These are phyloP conservation scores for Boechera stricta DNA, from an alignment of 345 rosid species.

Conservation along the genomic window DNA sequence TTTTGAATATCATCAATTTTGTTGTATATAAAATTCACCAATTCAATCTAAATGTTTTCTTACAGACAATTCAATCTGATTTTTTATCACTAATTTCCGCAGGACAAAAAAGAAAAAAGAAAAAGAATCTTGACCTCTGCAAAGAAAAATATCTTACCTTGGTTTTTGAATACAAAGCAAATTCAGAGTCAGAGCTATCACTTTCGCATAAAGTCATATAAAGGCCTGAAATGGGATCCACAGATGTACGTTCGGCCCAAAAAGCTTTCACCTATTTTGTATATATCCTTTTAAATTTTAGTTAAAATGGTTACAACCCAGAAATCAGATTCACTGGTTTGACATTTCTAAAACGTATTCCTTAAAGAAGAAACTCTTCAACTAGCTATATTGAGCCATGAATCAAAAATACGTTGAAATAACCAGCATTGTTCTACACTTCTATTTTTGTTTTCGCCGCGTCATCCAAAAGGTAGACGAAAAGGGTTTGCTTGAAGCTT, in stretches of 20 bases:
- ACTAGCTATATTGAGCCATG: not conserved
- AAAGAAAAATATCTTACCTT: not conserved
- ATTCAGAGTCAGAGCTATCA: not conserved
- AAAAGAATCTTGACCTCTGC: conserved; percentile 7
- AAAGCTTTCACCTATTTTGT: not conserved
- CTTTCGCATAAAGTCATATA: conserved; percentile 1
- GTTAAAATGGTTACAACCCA: not conserved
- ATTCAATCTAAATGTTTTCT: not conserved
- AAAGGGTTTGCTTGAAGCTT: not conserved
- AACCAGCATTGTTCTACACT: not conserved
- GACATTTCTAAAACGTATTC: not conserved
- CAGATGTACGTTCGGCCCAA: not conserved
- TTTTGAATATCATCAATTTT: not conserved
- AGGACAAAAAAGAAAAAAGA: not conserved
- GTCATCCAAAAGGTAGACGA: not conserved
- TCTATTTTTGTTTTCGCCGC: not conserved
- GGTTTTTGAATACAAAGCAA: not conserved
- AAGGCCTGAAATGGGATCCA: not conserved
- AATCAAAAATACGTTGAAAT: not conserved
- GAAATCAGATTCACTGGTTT: not conserved
- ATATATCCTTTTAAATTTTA: not conserved
- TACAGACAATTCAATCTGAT: not conserved
- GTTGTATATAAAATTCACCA: not conserved
- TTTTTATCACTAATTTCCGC: not conserved
- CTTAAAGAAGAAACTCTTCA: not conserved